A percentile compares a stretch with the other conserved stretches of the same genome.
These are phyloP conservation scores for Malassezia japonica DNA, from an alignment of 1,284 basidiomycete genomes.

Conservation along the genomic window DNA sequence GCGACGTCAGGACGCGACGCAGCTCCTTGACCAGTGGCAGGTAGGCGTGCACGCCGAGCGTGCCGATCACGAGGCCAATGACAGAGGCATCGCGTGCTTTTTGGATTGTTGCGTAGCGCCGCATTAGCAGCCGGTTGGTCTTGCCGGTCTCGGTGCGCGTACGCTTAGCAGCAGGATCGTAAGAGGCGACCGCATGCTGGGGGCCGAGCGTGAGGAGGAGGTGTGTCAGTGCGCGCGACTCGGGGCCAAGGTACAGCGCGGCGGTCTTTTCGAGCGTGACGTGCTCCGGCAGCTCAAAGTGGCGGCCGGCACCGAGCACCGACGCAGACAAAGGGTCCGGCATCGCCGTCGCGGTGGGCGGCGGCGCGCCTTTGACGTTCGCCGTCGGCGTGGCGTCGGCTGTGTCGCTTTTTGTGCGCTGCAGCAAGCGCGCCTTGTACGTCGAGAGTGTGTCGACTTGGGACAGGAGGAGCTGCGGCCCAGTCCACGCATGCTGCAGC, in stretches of 20 bases:
- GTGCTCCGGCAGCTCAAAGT: neutral
- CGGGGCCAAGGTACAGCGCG: conserved; percentile 73
- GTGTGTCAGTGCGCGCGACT: conserved; percentile 73
- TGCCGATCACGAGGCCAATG: conserved; percentile 88
- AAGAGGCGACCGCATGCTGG: conserved; percentile 56
- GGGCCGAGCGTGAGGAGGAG: conserved; percentile 53
- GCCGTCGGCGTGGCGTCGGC: too few species aligned
- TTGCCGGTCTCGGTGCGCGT: conserved; percentile 55
- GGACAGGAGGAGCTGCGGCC: conserved; percentile 20
- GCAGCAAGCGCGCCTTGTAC: conserved; percentile 19
- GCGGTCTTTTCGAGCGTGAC: conserved; percentile 13
- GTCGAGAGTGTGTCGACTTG: conserved; percentile 29
- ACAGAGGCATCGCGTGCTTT: conserved; percentile 84
- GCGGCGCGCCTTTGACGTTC: too few species aligned
- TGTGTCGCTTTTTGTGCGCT: neutral
- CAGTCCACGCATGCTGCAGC: conserved; percentile 51
- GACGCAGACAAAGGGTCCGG: neutral
- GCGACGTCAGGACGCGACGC: conserved; percentile 21
- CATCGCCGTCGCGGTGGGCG: neutral
- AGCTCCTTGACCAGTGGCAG: conserved; percentile 25
- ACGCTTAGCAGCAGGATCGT: conserved; percentile 57
- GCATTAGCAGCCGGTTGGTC: conserved; percentile 74
- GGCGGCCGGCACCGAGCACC: neutral
- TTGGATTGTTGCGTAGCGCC: conserved; percentile 76
- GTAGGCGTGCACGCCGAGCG: conserved; percentile 62